phyloP scores from a whole-genome alignment of 2,329 filamentous ascomycete genomes.

The Xylaria multiplex region DNA sequence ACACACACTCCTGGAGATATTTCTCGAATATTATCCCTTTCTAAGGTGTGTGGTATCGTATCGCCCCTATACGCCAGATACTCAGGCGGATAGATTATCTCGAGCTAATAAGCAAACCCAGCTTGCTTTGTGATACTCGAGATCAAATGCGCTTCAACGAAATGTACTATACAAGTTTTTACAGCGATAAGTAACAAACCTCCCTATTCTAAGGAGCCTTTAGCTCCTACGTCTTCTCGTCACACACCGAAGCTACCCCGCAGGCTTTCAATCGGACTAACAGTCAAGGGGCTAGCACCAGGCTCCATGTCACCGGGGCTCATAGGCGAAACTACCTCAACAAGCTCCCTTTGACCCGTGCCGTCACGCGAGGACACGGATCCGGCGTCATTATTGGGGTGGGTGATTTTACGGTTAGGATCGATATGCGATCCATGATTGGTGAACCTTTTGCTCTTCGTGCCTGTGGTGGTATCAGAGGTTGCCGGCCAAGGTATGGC shows the following conservation, averaged over 20 bases:
- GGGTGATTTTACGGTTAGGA: neutral
- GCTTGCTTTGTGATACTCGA: neutral
- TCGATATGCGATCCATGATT: neutral
- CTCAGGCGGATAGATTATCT: neutral
- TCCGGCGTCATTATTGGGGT: constrained; percentile 1
- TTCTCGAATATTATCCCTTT: too few species aligned
- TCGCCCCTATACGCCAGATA: neutral
- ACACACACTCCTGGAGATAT: neutral
- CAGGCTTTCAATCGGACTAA: constrained; percentile 42
- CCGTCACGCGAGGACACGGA: constrained; percentile 39
- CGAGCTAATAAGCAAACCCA: neutral
- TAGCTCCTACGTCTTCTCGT: neutral
- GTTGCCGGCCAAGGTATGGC: neutral
- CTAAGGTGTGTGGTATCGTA: neutral
- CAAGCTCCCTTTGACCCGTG: constrained; percentile 3
- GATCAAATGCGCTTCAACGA: neutral
- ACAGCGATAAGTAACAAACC: neutral
- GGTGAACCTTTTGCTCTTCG: neutral
- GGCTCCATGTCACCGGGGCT: constrained; percentile 26
- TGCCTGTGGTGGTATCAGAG: neutral
- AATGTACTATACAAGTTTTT: neutral
- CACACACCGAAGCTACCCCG: constrained; percentile 34
- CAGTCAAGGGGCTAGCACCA: constrained; percentile 31
- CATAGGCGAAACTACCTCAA: constrained; percentile 40
- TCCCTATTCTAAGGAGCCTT: too few species aligned